Evolutionary conservation across 2,329 filamentous ascomycete species (phyloP), one percentile per base, ranked within the genome.

Genomic region (Penicillium sp.): DNA sequence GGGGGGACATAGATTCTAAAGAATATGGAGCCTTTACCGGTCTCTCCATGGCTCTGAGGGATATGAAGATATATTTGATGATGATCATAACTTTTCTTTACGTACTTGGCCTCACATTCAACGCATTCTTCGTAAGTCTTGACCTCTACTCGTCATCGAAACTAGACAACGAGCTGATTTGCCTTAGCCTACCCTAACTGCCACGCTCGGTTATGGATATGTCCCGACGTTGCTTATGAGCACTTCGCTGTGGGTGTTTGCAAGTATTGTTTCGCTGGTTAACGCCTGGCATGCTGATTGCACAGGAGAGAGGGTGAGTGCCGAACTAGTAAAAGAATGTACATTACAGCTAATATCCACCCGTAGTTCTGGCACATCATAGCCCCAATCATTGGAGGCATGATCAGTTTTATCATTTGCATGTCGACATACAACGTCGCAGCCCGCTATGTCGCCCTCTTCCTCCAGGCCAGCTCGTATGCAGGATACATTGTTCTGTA

Each of bases 401-500:
- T 63, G 5, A 43, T 59, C 6, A 45, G 28, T 43, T 55, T 55
- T 24, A 46, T 55, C 30, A 48, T 55, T 23, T 45, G 14, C 20
- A 46, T 46, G 6, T 12, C 53, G 16, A 55, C 45, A 9, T 42
- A 35, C 33, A 42, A 30, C 6, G 40, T 30, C 11, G 35, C 45
- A 2, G 28, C 46, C 2, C 30, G 53, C 20, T 49, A 55, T 23
- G 52, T 63, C 16, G 59, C 62, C 28, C 61, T 64, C 47, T 55
- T 64, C 33, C 56, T 65, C 33, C 61, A 65, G 55, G 79, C 83
- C 0, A 75, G 74, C 28, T 79, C 81, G 1, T 73, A 74, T 0
- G 87, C 87, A 0, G 85, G 91, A 55, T 68, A 78, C 58, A 70
- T 69, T 8, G 61, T 74, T 12, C 69, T 73, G 12, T 64, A 74